Conservation (phyloP, 2,329 filamentous ascomycete genomes). For the Sclerotinia trifoliorum region DNA sequence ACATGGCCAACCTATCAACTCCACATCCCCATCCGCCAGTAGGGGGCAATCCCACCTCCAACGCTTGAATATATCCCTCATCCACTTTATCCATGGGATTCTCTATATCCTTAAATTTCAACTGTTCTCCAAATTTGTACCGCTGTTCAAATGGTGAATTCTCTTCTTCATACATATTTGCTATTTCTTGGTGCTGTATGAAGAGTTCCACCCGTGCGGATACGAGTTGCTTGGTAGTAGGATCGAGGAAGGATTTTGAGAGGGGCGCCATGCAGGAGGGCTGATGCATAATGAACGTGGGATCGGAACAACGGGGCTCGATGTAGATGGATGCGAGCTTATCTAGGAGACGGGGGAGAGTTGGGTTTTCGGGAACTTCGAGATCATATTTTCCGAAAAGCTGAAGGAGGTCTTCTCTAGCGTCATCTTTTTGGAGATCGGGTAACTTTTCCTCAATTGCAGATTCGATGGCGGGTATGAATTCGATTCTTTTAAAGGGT, state of each 20-base stretch:
- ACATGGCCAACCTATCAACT: conserved; percentile 86
- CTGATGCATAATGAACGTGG: conserved; percentile 86
- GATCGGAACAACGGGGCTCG: conserved; percentile 69
- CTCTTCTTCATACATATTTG: conserved; percentile 98
- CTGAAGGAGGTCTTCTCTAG: conserved; percentile 56
- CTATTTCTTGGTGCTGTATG: conserved; percentile 74
- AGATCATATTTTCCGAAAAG: conserved; percentile 54
- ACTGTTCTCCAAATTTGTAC: conserved; percentile 71
- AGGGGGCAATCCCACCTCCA: conserved; percentile 89
- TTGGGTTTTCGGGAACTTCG: conserved; percentile 51
- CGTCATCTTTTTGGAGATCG: conserved; percentile 47
- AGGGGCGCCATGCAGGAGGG: conserved; percentile 89
- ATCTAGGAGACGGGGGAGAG: conserved; percentile 73
- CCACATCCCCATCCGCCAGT: conserved; percentile 95
- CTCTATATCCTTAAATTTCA: conserved; percentile 43
- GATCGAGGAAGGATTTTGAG: conserved; percentile 79
- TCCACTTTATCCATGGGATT: conserved; percentile 39
- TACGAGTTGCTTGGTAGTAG: conserved; percentile 68
- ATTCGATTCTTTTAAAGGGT: conserved; percentile 70
- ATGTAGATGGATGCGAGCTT: conserved; percentile 73
- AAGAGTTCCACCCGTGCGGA: conserved; percentile 85
- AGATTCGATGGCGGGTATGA: conserved; percentile 75
- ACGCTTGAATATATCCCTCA: conserved; percentile 77
- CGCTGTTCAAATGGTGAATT: conserved; percentile 87
- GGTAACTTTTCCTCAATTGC: conserved; percentile 52